Evolutionary conservation across 2,329 filamentous ascomycete genomes (phyloP).

Genomic region (Penicillium expansum): DNA sequence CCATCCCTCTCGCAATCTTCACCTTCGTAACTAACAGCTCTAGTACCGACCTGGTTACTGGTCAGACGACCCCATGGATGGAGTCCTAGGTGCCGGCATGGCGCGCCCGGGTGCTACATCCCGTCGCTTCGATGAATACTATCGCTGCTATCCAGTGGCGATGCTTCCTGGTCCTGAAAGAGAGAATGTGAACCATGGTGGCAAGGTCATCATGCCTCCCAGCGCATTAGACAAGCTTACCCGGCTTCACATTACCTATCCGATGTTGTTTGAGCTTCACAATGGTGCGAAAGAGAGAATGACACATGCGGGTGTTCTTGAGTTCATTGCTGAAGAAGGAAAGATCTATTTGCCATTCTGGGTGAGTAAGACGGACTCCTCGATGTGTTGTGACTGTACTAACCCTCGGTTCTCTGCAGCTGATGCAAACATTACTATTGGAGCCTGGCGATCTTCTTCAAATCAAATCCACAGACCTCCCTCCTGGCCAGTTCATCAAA

Average conservation of each 20-base stretch:
- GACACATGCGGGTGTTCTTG: slow-evolving; percentile 90
- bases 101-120: slow-evolving; percentile 50
- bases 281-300: slow-evolving; percentile 78
- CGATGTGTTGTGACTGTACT: slow-evolving; percentile 10
- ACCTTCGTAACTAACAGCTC: slow-evolving; percentile 17
- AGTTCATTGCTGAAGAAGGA: slow-evolving; percentile 97
- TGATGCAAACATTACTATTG: slow-evolving; percentile 87
- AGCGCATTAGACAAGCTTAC: slow-evolving; percentile 97
- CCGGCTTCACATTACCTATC: slow-evolving; percentile 92
- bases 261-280: slow-evolving; percentile 92
- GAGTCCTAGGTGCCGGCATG: slow-evolving; percentile 55
- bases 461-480: slow-evolving; percentile 89
- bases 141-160: slow-evolving; percentile 90
- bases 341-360: slow-evolving; percentile 94
- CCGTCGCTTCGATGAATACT: slow-evolving; percentile 96
- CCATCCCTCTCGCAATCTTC: not conserved
- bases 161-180: slow-evolving; percentile 92
- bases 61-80: slow-evolving; percentile 52
- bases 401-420: slow-evolving; percentile 49
- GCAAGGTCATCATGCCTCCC: slow-evolving; percentile 96
- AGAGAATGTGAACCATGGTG: slow-evolving; percentile 88
- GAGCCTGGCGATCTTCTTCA: slow-evolving; percentile 94
- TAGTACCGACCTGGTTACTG: slow-evolving; percentile 51
- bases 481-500: slow-evolving; percentile 89
- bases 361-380: slow-evolving; percentile 52